Base-by-base conservation (phyloP, 768 basidiomycete species). In the Termitomyces bulborhizus region DNA sequence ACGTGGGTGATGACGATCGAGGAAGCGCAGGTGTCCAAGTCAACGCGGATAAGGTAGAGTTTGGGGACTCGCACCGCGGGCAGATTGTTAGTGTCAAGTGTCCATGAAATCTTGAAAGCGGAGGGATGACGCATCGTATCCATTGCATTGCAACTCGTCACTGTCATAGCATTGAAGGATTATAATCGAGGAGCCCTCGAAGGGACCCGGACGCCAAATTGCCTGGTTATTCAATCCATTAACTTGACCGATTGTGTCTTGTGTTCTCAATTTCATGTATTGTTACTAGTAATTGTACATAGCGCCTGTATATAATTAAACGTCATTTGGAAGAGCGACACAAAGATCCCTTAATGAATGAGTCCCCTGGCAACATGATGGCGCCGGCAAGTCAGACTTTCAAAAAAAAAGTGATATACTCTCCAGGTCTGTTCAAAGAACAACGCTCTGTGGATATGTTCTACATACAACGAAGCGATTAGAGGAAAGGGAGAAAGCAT, bases 1-100 rank as follows among this genome's bases (percentile, higher is more conserved):
- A 51, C 31, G 58, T 53, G 58, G 58, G 62, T 3, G 58, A 65
- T 16, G 67, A 61, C 24, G 60, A 61, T 21, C 65, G 68, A 21
- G 60, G 63, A 32, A 52, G 58, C 34, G 50, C 53, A 37, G 57
- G 62, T 18, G 57, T 41, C 26, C 52, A 59, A 37, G 57, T 58
- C 9, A 55, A 56, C 34, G 27, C 11, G n/a, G 29, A 54, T 43
- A 57, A 34, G 57, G 65, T 88, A 41, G 73, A 69, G 13, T 88
- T 87, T 53, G 87, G 88, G 7, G 84, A 87, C 55, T 64, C 71
- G 45, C 71, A 74, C 41, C 63, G 63, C 42, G 85, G 76, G n/a
- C 73, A 67, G 42, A 66, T 90, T 46, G 64, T 80, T 55, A 79
- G 76, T 41, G 76, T 87, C 44, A 67, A 74, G 45, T 88, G 86